Percentiles rank a stretch among this genome's conserved stretches.
These are phyloP conservation scores for Tremella fuciformis DNA, from an alignment of 768 basidiomycete species.

Conservation along the genomic window DNA sequence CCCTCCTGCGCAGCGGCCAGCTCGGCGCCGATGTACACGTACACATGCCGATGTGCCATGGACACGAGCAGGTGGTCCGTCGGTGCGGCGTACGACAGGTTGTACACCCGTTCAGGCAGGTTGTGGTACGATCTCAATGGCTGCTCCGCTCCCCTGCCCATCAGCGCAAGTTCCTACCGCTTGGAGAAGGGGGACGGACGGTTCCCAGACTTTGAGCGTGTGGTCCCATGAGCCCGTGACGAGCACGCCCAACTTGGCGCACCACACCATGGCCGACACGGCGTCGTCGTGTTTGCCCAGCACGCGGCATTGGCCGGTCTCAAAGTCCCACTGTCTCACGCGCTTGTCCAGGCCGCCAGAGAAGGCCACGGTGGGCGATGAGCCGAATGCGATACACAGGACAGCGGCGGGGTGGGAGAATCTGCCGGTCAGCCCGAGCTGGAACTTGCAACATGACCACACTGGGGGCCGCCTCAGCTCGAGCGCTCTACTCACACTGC, in stretches of 20 bases:
- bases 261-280: conserved; percentile 72
- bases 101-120: conserved; percentile 80
- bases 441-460: conserved; percentile 13
- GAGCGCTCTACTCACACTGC: conserved; percentile 40
- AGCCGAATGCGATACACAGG: conserved; percentile 70
- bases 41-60: conserved; percentile 85
- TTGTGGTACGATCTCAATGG: conserved; percentile 62
- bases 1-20: conserved; percentile 55
- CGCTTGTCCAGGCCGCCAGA: conserved; percentile 84
- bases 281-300: conserved; percentile 79
- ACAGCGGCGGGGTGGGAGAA: conserved; percentile 87
- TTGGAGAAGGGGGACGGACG: conserved; percentile 28
- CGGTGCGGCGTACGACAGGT: conserved; percentile 66
- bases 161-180: too few relatives aligned
- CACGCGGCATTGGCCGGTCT: conserved; percentile 66
- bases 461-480: too few relatives aligned
- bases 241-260: conserved; percentile 63
- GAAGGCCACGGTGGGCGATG: conserved; percentile 65
- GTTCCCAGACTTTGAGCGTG: conserved; percentile 83
- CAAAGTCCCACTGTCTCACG: conserved; percentile 81
- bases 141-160: conserved; percentile 38
- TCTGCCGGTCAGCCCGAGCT: conserved; percentile 14
- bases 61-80: conserved; percentile 80
- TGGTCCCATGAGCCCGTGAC: conserved; percentile 92
- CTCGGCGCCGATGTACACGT: conserved; percentile 81